phyloP scores from a whole-genome alignment of 1,139 yeast species.

The Groenewaldozyma sp. region DNA sequence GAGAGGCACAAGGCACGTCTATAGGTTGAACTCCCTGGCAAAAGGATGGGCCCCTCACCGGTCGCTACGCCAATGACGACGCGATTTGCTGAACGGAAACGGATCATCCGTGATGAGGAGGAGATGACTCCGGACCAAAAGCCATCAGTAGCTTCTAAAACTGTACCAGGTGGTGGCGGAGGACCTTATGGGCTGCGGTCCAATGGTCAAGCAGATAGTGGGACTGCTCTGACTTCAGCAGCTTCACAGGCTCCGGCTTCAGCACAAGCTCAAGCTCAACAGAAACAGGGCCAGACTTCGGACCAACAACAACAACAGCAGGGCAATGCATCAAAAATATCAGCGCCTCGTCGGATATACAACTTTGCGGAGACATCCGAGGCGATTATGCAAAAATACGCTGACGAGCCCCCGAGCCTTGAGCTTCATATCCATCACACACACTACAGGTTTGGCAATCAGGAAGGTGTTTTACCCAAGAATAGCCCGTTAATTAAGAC shows the following conservation, averaged over 20 bases:
- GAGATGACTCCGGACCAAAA: slow-evolving; percentile 12
- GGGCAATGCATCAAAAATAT: slow-evolving; percentile 19
- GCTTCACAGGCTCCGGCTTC: background rate
- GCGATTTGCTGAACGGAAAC: slow-evolving; percentile 21
- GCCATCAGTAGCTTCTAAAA: slow-evolving; percentile 5
- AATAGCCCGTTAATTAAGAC: slow-evolving; percentile 64
- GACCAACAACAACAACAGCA: slow-evolving; percentile 3
- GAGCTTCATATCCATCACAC: slow-evolving; percentile 86
- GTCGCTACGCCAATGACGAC: slow-evolving; percentile 10
- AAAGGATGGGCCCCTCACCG: slow-evolving; percentile 1
- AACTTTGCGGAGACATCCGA: slow-evolving; percentile 54
- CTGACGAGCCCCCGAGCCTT: slow-evolving; percentile 69
- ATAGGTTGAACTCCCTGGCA: no score
- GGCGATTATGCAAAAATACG: slow-evolving; percentile 68
- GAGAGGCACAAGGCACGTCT: no score
- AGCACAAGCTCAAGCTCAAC: background rate
- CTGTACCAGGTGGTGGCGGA: no score
- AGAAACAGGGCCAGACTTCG: slow-evolving; percentile 5
- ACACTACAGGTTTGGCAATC: slow-evolving; percentile 72
- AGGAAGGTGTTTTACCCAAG: slow-evolving; percentile 73
- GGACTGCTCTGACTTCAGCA: background rate
- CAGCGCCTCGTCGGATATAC: slow-evolving; percentile 17
- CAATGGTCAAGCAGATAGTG: slow-evolving; percentile 5
- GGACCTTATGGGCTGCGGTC: no score
- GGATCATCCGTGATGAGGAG: slow-evolving; percentile 26